A percentile compares a stretch with the other conserved stretches of the same genome.
phyloP scores from a whole-genome alignment of 1,284 basidiomycete species.

The Trametes versicolor region DNA sequence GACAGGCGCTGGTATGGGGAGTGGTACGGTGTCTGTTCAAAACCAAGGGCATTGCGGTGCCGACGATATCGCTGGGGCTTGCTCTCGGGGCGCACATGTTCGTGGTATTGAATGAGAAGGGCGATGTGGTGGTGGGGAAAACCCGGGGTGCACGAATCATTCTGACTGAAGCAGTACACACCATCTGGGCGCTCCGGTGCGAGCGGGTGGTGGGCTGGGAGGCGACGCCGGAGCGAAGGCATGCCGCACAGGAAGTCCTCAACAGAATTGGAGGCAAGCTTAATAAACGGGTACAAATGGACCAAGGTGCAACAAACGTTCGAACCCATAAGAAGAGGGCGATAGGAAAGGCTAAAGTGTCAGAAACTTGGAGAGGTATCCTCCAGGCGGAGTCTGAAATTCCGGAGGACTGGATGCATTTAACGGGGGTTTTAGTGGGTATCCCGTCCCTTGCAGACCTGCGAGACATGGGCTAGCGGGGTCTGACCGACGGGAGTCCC shows the following conservation, averaged over 20 bases:
- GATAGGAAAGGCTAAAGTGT: neutral
- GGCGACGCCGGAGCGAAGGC: neutral
- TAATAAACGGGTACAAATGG: neutral
- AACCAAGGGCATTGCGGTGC: neutral
- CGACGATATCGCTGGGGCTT: neutral
- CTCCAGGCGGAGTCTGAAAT: neutral
- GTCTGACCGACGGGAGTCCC: neutral
- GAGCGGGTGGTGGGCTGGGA: neutral
- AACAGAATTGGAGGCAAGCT: neutral
- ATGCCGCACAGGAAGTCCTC: neutral
- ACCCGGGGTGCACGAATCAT: neutral
- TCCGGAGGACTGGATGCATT: neutral
- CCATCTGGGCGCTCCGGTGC: neutral
- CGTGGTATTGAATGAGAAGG: neutral
- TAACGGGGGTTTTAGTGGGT: constrained; percentile 15
- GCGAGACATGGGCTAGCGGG: neutral
- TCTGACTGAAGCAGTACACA: neutral
- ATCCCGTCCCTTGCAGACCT: neutral
- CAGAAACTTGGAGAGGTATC: neutral
- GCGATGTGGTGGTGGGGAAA: too few relatives aligned
- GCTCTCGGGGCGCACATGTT: neutral
- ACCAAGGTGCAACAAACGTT: neutral
- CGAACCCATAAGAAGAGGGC: neutral
- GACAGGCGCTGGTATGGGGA: neutral
- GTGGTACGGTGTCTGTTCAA: neutral